Percentiles rank a stretch among this genome's conserved stretches.
Evolutionary conservation across 129 eudicot species (phyloP).

Genomic region (Tagetes erecta): DNA sequence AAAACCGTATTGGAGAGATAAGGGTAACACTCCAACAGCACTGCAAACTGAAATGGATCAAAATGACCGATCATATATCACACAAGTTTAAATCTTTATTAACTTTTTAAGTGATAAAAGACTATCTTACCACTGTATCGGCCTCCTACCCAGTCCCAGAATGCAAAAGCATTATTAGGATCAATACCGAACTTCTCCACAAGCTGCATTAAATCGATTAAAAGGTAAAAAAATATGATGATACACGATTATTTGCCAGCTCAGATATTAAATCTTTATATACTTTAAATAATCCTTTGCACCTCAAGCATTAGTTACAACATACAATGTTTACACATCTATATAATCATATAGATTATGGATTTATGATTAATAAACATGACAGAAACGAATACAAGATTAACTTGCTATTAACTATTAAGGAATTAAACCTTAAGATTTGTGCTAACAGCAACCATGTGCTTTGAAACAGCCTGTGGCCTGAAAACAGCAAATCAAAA

Average conservation of each 20-base stretch:
- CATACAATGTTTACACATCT: neutral
- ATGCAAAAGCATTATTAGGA: constrained; percentile 95
- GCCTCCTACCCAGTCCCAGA: constrained; percentile 99
- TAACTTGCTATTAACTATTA: neutral
- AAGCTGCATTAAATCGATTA: constrained; percentile 52
- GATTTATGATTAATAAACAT: neutral
- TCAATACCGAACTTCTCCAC: constrained; percentile 94
- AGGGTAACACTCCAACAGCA: constrained; percentile 94
- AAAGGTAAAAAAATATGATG: constrained; percentile 7
- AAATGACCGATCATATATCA: constrained; percentile 26
- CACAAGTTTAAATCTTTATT: neutral
- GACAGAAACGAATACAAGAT: neutral
- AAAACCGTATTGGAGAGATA: constrained; percentile 94
- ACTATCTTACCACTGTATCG: constrained; percentile 84
- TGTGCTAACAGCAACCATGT: constrained; percentile 99
- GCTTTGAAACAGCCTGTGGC: constrained; percentile 86
- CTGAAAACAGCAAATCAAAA: constrained; percentile 38
- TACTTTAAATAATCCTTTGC: neutral
- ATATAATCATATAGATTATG: neutral
- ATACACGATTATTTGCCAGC: neutral
- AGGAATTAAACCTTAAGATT: constrained; percentile 61
- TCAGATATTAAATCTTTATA: neutral
- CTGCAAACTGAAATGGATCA: constrained; percentile 77
- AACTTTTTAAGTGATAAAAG: constrained; percentile 5
- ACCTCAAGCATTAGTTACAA: neutral